phyloP scores from a whole-genome alignment of 2,329 filamentous ascomycete genomes.

The Colletotrichum sp. region DNA sequence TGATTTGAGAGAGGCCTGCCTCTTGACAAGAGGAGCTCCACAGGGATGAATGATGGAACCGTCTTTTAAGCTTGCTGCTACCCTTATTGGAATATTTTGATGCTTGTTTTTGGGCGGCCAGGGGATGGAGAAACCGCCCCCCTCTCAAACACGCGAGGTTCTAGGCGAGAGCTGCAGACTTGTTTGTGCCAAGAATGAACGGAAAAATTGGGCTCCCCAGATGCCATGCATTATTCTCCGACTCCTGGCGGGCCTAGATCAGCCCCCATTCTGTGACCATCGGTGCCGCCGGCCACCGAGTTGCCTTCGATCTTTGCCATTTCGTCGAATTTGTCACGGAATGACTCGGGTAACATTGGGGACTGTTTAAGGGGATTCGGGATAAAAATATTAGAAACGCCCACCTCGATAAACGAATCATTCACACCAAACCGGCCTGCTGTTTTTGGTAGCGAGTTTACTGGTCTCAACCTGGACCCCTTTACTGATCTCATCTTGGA shows the following conservation, averaged over 20 bases:
- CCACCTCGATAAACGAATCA: not conserved
- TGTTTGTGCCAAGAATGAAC: constrained; percentile 11
- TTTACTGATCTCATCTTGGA: not conserved
- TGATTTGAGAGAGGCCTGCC: not conserved
- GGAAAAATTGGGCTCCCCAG: not conserved
- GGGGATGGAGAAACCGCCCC: not conserved
- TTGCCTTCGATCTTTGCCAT: not conserved
- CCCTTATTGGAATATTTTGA: not conserved
- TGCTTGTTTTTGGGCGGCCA: not conserved
- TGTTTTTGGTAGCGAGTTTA: not conserved
- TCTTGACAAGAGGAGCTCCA: not conserved
- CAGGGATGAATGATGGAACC: not conserved
- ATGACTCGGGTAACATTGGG: not conserved
- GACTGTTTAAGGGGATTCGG: not conserved
- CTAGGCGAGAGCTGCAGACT: not conserved
- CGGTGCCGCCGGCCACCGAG: not conserved
- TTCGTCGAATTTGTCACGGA: constrained; percentile 11
- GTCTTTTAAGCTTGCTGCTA: not conserved
- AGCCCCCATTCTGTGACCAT: not conserved
- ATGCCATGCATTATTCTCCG: not conserved
- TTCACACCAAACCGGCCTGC: not conserved
- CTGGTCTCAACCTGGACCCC: not conserved
- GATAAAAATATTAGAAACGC: not conserved
- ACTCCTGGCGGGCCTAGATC: not conserved
- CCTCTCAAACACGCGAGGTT: not conserved